Conservation (phyloP, 805 yeast genomes). For the Ogataea trehaloabstinens region DNA sequence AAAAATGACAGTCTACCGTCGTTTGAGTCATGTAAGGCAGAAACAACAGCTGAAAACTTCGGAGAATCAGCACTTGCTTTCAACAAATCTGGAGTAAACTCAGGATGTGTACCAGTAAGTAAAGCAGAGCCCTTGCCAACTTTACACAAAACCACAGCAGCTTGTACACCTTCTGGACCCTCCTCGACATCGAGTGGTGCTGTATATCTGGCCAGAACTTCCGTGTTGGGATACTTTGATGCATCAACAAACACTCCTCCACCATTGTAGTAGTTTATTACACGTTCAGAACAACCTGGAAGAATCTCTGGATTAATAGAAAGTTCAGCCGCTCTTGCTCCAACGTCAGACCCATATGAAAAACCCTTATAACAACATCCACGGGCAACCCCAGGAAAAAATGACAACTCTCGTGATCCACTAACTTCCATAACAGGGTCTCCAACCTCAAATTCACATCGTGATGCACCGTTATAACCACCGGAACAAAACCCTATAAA, state of each 20-base stretch:
- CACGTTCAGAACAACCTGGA: constrained; percentile 27
- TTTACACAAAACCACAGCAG: constrained; percentile 70
- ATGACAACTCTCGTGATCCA: constrained; percentile 78
- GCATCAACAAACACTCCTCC: constrained; percentile 87
- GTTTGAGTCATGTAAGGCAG: constrained; percentile 43
- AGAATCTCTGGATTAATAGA: constrained; percentile 35
- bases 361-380: constrained; percentile 86
- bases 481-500: constrained; percentile 95
- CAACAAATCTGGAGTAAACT: constrained; percentile 59
- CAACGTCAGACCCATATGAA: constrained; percentile 69
- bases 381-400: constrained; percentile 79
- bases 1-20: constrained; percentile 54
- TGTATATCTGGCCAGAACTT: constrained; percentile 68
- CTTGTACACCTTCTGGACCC: constrained; percentile 34
- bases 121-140: constrained; percentile 77
- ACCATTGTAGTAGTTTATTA: constrained; percentile 71
- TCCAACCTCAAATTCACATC: constrained; percentile 84
- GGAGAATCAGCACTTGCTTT: constrained; percentile 29
- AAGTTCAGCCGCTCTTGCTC: constrained; percentile 62
- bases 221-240: constrained; percentile 53
- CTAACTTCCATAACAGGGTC: constrained; percentile 69
- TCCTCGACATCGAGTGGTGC: constrained; percentile 53
- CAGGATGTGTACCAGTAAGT: constrained; percentile 88
- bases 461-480: constrained; percentile 74
- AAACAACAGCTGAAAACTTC: constrained; percentile 34